These are phyloP conservation scores for Aphanoascus verrucosus DNA, from an alignment of 2,329 filamentous ascomycete genomes.

Conservation along the genomic window DNA sequence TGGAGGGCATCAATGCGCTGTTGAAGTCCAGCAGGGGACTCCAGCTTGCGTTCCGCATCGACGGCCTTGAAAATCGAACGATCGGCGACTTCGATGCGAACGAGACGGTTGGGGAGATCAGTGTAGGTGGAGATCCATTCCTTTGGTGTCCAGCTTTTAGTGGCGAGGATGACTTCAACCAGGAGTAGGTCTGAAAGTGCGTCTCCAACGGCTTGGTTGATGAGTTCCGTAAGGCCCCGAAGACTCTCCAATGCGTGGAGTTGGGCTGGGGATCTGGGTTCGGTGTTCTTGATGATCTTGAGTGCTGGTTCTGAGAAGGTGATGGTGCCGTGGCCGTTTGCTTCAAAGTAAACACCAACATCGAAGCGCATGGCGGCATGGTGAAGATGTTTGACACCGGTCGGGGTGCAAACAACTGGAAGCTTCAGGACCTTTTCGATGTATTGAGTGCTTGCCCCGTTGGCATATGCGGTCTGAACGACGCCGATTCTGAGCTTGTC, in stretches of 20 bases:
- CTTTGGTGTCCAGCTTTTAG: constrained; percentile 81
- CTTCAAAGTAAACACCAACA: constrained; percentile 95
- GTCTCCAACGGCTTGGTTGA: constrained; percentile 97
- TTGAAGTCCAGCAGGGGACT: constrained; percentile 68
- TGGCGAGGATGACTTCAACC: constrained; percentile 88
- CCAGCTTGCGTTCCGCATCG: constrained; percentile 81
- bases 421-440: constrained; percentile 79
- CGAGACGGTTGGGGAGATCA: constrained; percentile 89
- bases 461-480: constrained; percentile 95
- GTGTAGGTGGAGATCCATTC: constrained; percentile 91
- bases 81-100: constrained; percentile 79
- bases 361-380: constrained; percentile 94
- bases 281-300: constrained; percentile 63
- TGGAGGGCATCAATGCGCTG: constrained; percentile 77
- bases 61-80: constrained; percentile 84
- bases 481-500: constrained; percentile 82
- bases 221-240: constrained; percentile 71
- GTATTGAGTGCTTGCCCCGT: constrained; percentile 87
- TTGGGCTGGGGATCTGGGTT: constrained; percentile 84
- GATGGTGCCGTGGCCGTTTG: constrained; percentile 93
- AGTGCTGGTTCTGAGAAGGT: constrained; percentile 82
- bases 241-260: constrained; percentile 80
- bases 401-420: constrained; percentile 84
- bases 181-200: constrained; percentile 92
- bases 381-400: constrained; percentile 94